Evolutionary conservation across 768 basidiomycete species (phyloP).

Genomic region (Pholiota molesta): DNA sequence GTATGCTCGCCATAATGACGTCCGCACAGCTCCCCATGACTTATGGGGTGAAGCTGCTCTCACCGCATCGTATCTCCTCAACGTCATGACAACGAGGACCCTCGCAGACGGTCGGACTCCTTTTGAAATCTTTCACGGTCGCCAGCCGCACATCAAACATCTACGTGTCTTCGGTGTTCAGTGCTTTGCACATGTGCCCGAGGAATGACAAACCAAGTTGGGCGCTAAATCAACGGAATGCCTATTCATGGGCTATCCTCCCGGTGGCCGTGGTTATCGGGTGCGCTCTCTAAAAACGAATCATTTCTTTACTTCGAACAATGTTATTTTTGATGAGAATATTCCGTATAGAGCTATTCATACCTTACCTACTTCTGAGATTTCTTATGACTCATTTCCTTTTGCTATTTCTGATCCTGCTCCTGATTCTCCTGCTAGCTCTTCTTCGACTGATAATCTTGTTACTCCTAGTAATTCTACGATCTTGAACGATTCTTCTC

Average conservation of each 20-base stretch:
- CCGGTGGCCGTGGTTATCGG: conserved; percentile 7
- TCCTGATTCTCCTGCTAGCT: background rate
- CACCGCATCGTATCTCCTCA: conserved; percentile 1
- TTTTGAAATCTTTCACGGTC: conserved; percentile 1
- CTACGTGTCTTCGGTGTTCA: conserved; percentile 8
- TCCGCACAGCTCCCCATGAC: conserved; percentile 8
- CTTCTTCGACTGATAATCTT: background rate
- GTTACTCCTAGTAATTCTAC: no score
- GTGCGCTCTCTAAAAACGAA: conserved; percentile 7
- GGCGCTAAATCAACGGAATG: conserved; percentile 15
- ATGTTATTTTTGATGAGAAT: conserved; percentile 19
- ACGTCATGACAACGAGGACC: background rate
- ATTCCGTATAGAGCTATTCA: conserved; percentile 14
- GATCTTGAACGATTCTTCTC: background rate
- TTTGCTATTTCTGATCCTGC: background rate
- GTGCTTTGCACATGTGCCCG: conserved; percentile 12
- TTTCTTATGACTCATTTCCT: background rate
- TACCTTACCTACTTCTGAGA: background rate
- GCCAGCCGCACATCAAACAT: conserved; percentile 3
- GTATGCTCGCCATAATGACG: conserved; percentile 3
- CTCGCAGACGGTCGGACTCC: conserved; percentile 4
- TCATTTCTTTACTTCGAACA: conserved; percentile 15
- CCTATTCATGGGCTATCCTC: conserved; percentile 19
- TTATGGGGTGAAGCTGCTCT: conserved; percentile 20
- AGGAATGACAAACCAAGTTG: conserved; percentile 12